Evolutionary conservation across 176 grass and related monocot genomes (phyloP), one percentile per base, ranked within the genome.

Genomic region (Rhynchospora tenuis): DNA sequence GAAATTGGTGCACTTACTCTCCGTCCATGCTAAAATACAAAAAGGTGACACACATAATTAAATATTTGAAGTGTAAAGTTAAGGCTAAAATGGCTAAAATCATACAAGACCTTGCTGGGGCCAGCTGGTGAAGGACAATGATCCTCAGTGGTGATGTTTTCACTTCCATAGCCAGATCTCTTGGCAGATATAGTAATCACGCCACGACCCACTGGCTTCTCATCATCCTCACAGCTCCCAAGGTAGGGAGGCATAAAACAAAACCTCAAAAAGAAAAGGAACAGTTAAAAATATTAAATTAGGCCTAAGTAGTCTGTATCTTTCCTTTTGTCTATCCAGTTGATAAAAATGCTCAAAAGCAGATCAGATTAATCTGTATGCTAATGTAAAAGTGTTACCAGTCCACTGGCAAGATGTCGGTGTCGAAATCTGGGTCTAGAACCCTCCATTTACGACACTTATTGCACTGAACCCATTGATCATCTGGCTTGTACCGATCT

Each of bases 361-460:
- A 5, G 59, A 91, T 68, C 68, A 46, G 84, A 89, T 69, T 56
- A 84, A 56, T 67, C 54, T 44, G 73, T 9, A 66, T 16, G 54
- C 66, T 86, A 17, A 5, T 79, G 33, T 19, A 81, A 83, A 76
- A 79, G 72, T 65, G 78, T 73, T 64, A 97, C 91, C 94, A 97
- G 62, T 94, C 82, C 20, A 63, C 45, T 0, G 94, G 91, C 73
- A 97, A 90, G 38, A 45, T 87, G 9, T 75, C 52, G 6, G 22
- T 51, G 82, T 93, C 54, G 9, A 91, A 94, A 78, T 89, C 84
- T 12, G 82, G 42, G 86, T 76, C 85, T 82, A 94, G 80, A 66
- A 87, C 77, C 84, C 94, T 94, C 94, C 94, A 97, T 86, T 97
- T 97, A 16, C 89, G 88, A 61, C 94, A 97, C 51, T 91, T 84